Conservation (phyloP, 805 yeast species). For the Suhomyces sp. region DNA sequence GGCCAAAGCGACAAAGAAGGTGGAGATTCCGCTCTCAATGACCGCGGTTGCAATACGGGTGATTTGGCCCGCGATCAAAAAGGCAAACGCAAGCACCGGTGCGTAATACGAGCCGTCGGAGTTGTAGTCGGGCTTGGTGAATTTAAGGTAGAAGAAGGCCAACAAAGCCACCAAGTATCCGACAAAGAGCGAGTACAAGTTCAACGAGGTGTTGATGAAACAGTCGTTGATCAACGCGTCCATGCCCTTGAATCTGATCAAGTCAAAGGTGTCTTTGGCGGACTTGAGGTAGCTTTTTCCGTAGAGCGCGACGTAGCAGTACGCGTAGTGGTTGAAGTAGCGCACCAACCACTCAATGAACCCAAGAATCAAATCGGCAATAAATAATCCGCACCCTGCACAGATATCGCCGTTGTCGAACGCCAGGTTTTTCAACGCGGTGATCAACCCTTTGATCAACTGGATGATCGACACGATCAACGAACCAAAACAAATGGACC, state of each 20-base stretch:
- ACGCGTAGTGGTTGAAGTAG: constrained; percentile 89
- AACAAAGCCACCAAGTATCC: constrained; percentile 60
- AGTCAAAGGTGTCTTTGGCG: constrained; percentile 78
- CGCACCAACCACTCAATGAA: constrained; percentile 75
- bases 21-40: constrained; percentile 76
- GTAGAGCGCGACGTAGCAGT: constrained; percentile 80
- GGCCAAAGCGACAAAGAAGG: constrained; percentile 80
- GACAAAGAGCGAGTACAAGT: constrained; percentile 70
- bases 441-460: constrained; percentile 54
- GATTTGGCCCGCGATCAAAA: constrained; percentile 73
- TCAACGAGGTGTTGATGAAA: constrained; percentile 71
- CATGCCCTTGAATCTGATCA: constrained; percentile 75
- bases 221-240: constrained; percentile 85
- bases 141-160: constrained; percentile 61
- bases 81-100: constrained; percentile 69
- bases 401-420: constrained; percentile 50
- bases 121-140: constrained; percentile 68
- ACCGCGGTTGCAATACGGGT: constrained; percentile 70
- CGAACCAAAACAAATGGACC: constrained; percentile 86
- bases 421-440: constrained; percentile 50
- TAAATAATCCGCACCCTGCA: constrained; percentile 50
- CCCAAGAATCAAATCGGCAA: constrained; percentile 58
- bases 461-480: constrained; percentile 70
- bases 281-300: constrained; percentile 74
- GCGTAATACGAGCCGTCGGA: constrained; percentile 59